Base-by-base conservation (phyloP, 176 grass and related monocot species). In the Triticum monococcum region DNA sequence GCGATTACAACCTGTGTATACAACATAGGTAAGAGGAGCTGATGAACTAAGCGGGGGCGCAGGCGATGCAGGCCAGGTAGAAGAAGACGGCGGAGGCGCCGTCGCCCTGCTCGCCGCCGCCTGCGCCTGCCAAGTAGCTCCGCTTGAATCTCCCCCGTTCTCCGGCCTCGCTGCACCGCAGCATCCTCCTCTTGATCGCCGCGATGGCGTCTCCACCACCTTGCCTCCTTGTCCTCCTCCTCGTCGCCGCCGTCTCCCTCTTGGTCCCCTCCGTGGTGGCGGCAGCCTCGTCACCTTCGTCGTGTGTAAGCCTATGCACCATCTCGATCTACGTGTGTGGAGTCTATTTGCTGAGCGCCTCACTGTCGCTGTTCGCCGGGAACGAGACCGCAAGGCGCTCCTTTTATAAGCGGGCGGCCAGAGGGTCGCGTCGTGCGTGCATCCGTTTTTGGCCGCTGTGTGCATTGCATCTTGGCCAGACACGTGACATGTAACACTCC, bases 51-150 rank as follows among this genome's bases (percentile, higher is more conserved):
- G 74, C 74, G 0, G 87, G 70, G 18, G 37, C 30, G 61, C 83
- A 91, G 56, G 81, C 79, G 75, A 93, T 14, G 79, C 92, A 93
- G 26, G 79, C 88, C 22, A 93, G 56, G 79, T 90, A 87, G 83
- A 93, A 75, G 81, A 92, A 86, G 72, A 73, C 75, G 43, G 80
- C 81, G 64, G 84, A 79, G 26, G 80, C 23, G 8, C 18, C 86
- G 36, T 78, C 88, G 33, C 70, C 88, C 41, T 14, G 41, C 3
- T 46, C 84, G 33, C 48, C 46, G 41, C 43, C 50, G 24, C 30
- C 25, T 13, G 84, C 50, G 24, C 30, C 25, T 18, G 81, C 76
- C 60, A 85, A 30, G 88, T 85, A 86, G 68, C 86, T 88, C 31
- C 88, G 76, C 88, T 93, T 93, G 79, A 90, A 93, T 52, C 78